These are phyloP conservation scores for Penstemon barbatus DNA, from an alignment of 257 asterid species.

Conservation along the genomic window DNA sequence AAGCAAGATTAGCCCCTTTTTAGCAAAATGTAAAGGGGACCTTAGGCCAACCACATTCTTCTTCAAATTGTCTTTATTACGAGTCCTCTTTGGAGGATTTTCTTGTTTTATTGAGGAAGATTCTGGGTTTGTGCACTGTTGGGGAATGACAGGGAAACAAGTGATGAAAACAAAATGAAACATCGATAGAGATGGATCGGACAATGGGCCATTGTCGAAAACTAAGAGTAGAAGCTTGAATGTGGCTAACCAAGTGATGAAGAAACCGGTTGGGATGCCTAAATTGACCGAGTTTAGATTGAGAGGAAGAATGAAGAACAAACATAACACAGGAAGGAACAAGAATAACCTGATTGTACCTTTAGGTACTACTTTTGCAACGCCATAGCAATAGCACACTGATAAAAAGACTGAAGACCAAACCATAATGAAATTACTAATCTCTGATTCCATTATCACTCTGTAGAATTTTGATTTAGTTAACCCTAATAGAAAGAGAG, in stretches of 20 bases:
- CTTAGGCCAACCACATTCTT: neutral
- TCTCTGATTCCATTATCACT: constrained; percentile 37
- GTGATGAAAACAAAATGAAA: constrained; percentile 30
- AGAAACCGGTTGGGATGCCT: constrained; percentile 34
- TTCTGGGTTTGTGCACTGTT: constrained; percentile 18
- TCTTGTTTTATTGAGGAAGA: neutral
- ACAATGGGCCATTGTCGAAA: constrained; percentile 45
- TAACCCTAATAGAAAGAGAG: no score
- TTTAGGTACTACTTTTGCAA: constrained; percentile 34
- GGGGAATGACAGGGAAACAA: constrained; percentile 35
- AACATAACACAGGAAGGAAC: constrained; percentile 37
- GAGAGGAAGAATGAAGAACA: constrained; percentile 39
- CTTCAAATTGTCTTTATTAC: neutral
- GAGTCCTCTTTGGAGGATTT: neutral
- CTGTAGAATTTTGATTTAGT: no score
- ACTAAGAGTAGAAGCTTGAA: constrained; percentile 52
- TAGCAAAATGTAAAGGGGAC: constrained; percentile 14
- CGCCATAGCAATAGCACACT: constrained; percentile 42
- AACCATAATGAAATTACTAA: constrained; percentile 35
- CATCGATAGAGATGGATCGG: constrained; percentile 41
- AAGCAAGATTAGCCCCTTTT: constrained; percentile 14
- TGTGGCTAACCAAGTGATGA: constrained; percentile 43
- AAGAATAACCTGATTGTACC: constrained; percentile 41
- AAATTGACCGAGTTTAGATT: constrained; percentile 32
- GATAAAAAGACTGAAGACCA: constrained; percentile 31